Conservation (phyloP, 306 rosid species). For the Quercus gilva region DNA sequence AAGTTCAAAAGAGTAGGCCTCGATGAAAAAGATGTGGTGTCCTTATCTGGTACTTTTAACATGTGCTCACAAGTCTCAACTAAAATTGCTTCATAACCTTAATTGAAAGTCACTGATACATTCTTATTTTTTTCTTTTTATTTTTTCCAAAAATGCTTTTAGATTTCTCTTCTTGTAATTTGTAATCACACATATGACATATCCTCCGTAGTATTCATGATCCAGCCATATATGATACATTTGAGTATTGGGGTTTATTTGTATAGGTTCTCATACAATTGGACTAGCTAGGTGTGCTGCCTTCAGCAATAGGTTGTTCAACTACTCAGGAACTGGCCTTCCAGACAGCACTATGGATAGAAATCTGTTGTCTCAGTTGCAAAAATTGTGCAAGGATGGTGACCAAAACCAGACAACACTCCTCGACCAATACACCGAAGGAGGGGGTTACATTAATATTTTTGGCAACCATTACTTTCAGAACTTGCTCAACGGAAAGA, state of each 20-base stretch:
- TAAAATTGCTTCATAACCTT: too few relatives aligned
- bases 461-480: constrained; percentile 76
- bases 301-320: constrained; percentile 68
- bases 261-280: constrained; percentile 74
- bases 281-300: constrained; percentile 66
- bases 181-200: too few relatives aligned
- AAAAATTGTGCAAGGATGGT: constrained; percentile 45
- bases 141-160: too few relatives aligned
- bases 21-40: constrained; percentile 49
- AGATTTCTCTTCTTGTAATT: too few relatives aligned
- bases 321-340: constrained; percentile 58
- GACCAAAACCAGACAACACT: constrained; percentile 53
- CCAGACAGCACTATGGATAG: constrained; percentile 58
- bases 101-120: too few relatives aligned
- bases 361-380: constrained; percentile 48
- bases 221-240: too few relatives aligned
- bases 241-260: too few relatives aligned
- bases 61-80: too few relatives aligned
- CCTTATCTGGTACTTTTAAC: constrained; percentile 54
- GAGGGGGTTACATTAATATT: constrained; percentile 19
- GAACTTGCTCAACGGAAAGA: constrained; percentile 56
- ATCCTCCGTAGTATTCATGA: too few relatives aligned
- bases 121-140: too few relatives aligned
- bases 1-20: constrained; percentile 57
- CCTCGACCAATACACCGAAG: constrained; percentile 56